phyloP scores from a whole-genome alignment of 257 asterid species.

The Nemophila menziesii region DNA sequence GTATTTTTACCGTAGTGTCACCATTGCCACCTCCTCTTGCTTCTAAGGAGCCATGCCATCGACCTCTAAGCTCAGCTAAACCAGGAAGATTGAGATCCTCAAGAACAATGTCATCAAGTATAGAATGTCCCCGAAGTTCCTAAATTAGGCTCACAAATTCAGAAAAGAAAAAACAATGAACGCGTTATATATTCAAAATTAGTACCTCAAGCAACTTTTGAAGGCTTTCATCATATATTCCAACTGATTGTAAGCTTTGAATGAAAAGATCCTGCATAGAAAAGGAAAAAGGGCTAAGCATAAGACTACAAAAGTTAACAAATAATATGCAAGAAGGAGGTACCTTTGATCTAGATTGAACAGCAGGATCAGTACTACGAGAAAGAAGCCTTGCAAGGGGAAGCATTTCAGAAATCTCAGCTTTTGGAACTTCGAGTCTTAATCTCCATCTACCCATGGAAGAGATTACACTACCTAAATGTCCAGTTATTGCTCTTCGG shows the following conservation, averaged over 20 bases:
- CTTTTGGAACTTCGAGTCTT: constrained; percentile 96
- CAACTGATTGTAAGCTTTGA: constrained; percentile 84
- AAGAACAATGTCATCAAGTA: constrained; percentile 69
- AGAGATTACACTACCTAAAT: constrained; percentile 87
- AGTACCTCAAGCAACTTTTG: constrained; percentile 89
- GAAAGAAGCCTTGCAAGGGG: constrained; percentile 98
- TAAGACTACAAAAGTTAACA: neutral
- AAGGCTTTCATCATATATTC: constrained; percentile 76
- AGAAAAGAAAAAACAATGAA: constrained; percentile 1
- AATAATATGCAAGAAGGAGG: neutral
- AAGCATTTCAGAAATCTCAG: constrained; percentile 99
- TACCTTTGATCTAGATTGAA: constrained; percentile 94
- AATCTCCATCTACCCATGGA: constrained; percentile 99
- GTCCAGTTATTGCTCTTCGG: constrained; percentile 88
- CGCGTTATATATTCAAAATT: neutral
- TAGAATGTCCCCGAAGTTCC: constrained; percentile 83
- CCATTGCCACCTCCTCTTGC: constrained; percentile 99
- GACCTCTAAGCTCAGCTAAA: constrained; percentile 92
- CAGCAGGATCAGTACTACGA: constrained; percentile 98
- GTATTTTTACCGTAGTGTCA: constrained; percentile 70
- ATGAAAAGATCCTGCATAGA: constrained; percentile 67
- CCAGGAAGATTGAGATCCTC: constrained; percentile 93
- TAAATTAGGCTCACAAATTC: constrained; percentile 18
- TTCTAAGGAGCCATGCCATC: constrained; percentile 85
- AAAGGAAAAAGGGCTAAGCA: neutral